phyloP scores from a whole-genome alignment of 2,329 filamentous ascomycete species.

The Incumbomyces delicatus region DNA sequence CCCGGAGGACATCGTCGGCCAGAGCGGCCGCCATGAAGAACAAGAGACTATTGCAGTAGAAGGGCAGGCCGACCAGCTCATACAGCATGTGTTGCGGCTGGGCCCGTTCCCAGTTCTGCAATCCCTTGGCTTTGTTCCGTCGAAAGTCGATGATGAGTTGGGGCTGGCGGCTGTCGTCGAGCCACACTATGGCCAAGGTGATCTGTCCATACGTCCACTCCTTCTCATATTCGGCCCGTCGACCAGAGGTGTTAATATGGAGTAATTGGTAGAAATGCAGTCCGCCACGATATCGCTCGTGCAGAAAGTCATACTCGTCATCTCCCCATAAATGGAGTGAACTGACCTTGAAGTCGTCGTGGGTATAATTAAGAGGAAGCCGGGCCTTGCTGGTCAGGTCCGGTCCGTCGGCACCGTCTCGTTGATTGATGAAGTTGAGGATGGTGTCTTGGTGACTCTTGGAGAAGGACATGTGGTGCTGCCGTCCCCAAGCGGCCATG shows the following conservation, averaged over 20 bases:
- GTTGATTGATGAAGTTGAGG: not conserved
- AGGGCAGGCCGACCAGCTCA: conserved; percentile 5
- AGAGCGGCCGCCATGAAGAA: conserved; percentile 6
- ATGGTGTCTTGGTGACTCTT: conserved; percentile 4
- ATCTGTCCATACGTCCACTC: conserved; percentile 1
- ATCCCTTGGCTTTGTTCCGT: conserved; percentile 7
- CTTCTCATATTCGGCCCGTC: conserved; percentile 7
- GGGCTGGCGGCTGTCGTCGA: conserved; percentile 3
- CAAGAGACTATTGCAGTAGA: conserved; percentile 4
- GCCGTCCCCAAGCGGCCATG: conserved; percentile 5
- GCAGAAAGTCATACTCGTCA: conserved; percentile 8
- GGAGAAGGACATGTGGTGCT: not conserved
- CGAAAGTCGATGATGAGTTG: conserved; percentile 7
- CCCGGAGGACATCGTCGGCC: conserved; percentile 3
- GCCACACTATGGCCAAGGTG: conserved; percentile 2
- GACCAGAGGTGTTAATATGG: conserved; percentile 6
- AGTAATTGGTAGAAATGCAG: conserved; percentile 5
- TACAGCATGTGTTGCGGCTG: conserved; percentile 8
- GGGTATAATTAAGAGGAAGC: not conserved
- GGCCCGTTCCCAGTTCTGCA: not conserved
- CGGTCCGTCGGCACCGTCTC: not conserved
- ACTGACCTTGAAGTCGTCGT: not conserved
- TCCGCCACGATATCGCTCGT: conserved; percentile 6
- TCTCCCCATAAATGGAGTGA: conserved; percentile 9
- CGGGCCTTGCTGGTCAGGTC: not conserved